Conservation (phyloP, 352 stramenopile genomes). For the Globisporangium barbulae region DNA sequence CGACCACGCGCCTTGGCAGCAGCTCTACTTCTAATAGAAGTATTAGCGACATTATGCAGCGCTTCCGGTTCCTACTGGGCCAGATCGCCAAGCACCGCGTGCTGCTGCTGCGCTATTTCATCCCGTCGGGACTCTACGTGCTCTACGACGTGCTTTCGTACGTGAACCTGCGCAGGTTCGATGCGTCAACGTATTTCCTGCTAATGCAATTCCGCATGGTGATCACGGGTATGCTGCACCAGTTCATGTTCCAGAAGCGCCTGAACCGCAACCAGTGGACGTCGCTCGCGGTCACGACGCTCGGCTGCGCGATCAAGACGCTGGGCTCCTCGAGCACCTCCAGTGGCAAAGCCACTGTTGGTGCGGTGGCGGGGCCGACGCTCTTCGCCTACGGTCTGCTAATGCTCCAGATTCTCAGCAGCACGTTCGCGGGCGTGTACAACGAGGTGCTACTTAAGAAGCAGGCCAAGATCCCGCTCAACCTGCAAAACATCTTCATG, state of each 20-base stretch:
- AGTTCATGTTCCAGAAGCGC: conserved; percentile 70
- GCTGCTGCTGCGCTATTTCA: conserved; percentile 68
- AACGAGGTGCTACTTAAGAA: conserved; percentile 84
- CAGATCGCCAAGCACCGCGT: conserved; percentile 39
- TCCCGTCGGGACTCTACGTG: conserved; percentile 73
- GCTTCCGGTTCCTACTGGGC: conserved; percentile 28
- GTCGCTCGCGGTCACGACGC: conserved; percentile 60
- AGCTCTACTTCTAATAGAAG: background rate
- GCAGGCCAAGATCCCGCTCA: conserved; percentile 58
- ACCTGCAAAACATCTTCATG: conserved; percentile 86
- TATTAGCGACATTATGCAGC: conserved; percentile 19
- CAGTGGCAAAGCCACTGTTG: background rate
- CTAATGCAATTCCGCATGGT: conserved; percentile 81
- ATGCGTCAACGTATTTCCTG: conserved; percentile 77
- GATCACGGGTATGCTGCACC: conserved; percentile 70
- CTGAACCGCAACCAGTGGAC: conserved; percentile 81
- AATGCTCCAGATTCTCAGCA: conserved; percentile 76
- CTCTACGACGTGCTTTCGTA: conserved; percentile 83
- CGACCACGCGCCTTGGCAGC: background rate
- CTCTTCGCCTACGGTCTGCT: conserved; percentile 57
- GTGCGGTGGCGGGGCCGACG: conserved; percentile 15
- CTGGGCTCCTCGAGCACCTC: conserved; percentile 23
- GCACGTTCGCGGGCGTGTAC: conserved; percentile 81
- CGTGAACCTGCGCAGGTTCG: conserved; percentile 73
- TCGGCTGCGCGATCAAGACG: conserved; percentile 79